Evolutionary conservation across 495 filamentous ascomycete species (phyloP).

Genomic region (Hypoxylon lienhwacheense): DNA sequence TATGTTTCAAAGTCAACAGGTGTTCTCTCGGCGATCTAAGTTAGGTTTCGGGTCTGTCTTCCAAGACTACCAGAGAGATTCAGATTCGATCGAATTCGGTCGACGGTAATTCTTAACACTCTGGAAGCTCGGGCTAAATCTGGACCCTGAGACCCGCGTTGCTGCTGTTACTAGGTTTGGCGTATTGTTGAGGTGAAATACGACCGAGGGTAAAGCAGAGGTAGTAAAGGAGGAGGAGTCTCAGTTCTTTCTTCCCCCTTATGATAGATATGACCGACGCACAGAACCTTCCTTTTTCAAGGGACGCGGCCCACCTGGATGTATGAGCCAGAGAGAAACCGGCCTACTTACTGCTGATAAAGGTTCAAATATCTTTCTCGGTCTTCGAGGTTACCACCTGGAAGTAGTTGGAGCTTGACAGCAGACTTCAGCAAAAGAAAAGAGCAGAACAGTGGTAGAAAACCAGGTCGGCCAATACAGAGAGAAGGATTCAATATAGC

Average conservation of each 20-base stretch:
- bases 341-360: conserved; percentile 1
- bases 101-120: background rate
- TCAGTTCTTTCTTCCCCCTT: conserved; percentile 1
- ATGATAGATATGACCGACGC: conserved; percentile 11
- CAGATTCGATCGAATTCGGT: conserved; percentile 1
- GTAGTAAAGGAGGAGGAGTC: background rate
- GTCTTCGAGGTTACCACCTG: background rate
- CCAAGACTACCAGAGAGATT: too few species aligned
- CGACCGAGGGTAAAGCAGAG: background rate
- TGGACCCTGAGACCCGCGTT: too few species aligned
- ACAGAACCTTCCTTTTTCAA: conserved; percentile 19
- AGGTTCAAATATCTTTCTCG: conserved; percentile 1
- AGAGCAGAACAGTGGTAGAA: too few species aligned
- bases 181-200: conserved; percentile 10
- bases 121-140: conserved; percentile 2
- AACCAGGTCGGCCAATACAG: conserved; percentile 3
- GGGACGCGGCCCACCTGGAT: conserved; percentile 8
- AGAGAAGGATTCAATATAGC: conserved; percentile 7
- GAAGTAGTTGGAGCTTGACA: background rate
- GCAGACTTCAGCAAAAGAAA: background rate
- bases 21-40: background rate
- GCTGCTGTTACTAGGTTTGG: too few species aligned
- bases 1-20: conserved; percentile 3
- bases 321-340: conserved; percentile 6
- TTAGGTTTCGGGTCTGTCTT: conserved; percentile 9